These are phyloP conservation scores for Inosperma sp. DNA, from an alignment of 768 basidiomycete species.

Conservation along the genomic window DNA sequence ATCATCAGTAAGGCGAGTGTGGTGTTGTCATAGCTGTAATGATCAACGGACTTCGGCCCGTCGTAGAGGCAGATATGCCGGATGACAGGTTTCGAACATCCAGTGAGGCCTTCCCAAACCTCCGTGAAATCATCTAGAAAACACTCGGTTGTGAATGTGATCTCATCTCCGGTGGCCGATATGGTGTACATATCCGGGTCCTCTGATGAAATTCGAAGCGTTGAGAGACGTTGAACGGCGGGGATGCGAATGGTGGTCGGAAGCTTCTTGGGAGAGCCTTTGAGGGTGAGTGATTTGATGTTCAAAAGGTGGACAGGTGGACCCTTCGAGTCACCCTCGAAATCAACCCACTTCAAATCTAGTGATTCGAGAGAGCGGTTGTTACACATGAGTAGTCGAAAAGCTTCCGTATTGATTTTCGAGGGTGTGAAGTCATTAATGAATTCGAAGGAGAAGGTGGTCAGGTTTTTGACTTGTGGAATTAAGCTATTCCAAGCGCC, in stretches of 20 bases:
- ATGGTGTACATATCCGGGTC: not conserved
- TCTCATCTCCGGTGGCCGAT: not conserved
- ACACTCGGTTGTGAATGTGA: not conserved
- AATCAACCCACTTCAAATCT: not conserved
- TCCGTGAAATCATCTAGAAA: not conserved
- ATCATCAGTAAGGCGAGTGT: slow-evolving; percentile 1
- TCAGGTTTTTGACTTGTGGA: not conserved
- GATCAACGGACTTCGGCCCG: not conserved
- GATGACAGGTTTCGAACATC: slow-evolving; percentile 1
- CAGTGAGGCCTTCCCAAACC: not conserved
- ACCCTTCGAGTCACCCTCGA: not conserved
- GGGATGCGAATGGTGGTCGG: not conserved
- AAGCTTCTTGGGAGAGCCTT: not conserved
- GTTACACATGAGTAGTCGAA: slow-evolving; percentile 4
- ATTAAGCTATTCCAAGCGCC: not conserved
- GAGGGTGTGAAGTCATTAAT: not conserved
- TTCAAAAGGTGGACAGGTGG: slow-evolving; percentile 1
- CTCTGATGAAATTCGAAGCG: not conserved
- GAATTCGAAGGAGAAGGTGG: not conserved
- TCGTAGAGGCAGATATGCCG: slow-evolving; percentile 1
- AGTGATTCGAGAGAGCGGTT: slow-evolving; percentile 5
- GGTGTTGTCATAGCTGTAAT: not conserved
- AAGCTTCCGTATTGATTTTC: not conserved
- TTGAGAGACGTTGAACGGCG: not conserved
- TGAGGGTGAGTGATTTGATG: not conserved